Evolutionary conservation across 495 filamentous ascomycete species (phyloP).

Genomic region (Opeltia flavorubescens): DNA sequence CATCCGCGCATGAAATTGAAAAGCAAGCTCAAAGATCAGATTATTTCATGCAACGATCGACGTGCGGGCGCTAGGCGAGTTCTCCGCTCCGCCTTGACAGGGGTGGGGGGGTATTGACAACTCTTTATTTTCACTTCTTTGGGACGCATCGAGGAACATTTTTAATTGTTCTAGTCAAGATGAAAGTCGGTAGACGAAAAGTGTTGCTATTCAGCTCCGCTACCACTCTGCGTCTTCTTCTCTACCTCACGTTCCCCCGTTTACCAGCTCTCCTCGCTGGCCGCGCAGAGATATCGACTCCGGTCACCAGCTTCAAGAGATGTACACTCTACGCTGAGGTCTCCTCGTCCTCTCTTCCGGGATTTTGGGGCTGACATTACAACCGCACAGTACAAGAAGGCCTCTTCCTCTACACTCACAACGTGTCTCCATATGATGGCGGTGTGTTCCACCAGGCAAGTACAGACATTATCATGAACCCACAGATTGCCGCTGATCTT

Average conservation of each 20-base stretch:
- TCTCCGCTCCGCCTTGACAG: conserved; percentile 1
- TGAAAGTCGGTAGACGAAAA: conserved; percentile 63
- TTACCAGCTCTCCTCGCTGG: conserved; percentile 76
- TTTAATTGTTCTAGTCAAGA: conserved; percentile 12
- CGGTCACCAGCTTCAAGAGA: conserved; percentile 95
- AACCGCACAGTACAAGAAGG: conserved; percentile 71
- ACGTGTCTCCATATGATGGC: conserved; percentile 94
- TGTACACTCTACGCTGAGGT: conserved; percentile 34
- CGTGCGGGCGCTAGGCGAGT: not conserved
- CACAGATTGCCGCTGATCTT: not conserved
- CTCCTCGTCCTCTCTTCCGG: not conserved
- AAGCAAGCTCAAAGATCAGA: no score
- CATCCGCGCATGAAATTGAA: no score
- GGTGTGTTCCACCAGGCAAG: conserved; percentile 86
- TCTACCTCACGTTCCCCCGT: conserved; percentile 68
- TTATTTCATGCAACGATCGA: not conserved
- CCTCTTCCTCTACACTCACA: conserved; percentile 85
- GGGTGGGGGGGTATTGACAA: no score
- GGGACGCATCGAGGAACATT: no score
- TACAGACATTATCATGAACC: not conserved
- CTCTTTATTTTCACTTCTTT: no score
- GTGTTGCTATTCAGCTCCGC: conserved; percentile 60
- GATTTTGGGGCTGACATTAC: not conserved
- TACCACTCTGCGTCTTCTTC: conserved; percentile 62
- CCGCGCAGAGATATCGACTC: conserved; percentile 91